Evolutionary conservation across 2,329 filamentous ascomycete species (phyloP), one percentile per base, ranked within the genome.

Genomic region (Colletotrichum truncatum): DNA sequence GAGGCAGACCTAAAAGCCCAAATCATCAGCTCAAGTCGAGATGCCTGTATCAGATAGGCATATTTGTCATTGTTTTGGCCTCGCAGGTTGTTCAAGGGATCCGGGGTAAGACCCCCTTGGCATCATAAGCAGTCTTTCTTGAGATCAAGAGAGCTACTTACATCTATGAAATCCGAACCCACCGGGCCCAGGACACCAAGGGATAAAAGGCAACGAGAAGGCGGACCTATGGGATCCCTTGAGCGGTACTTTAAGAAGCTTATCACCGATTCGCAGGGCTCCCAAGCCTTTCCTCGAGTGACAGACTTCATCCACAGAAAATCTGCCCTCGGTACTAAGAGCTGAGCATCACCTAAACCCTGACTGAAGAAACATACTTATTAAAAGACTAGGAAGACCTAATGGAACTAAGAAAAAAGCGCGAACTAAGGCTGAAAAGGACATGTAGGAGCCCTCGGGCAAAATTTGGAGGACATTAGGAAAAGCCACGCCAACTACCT

Each of bases 151-250:
- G 2, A 6, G 34, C 4, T 6, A n/a, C 34, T 8, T 14, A 7
- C 12, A 38, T 38, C 14, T 7, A 38, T 1, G 3, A 38, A 14
- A 38, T 16, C 6, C 34, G 8, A n/a, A 38, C 12, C 34, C 34
- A 38, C 34, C 16, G 34, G 34, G 14, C 34, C 34, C 34, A 16
- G 34, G 34, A 10, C 34, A 38, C 34, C 34, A 38, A 38, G 34
- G 34, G 12, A 38, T 38, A 38, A 38, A 38, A 38, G 34, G 34
- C 2, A 38, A 38, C 8, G 34, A 38, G 16, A n/a, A 38, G 34
- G 34, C 34, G 48, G 48, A 52, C 48, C 28, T 52, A 52, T 52
- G 30, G 48, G 28, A 34, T 52, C 48, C 30, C 48, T 52, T 21
- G 48, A 52, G 9, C 18, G 16, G 9, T 52, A 52, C 48, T 52